Evolutionary conservation across 2,329 filamentous ascomycete genomes (phyloP).

Genomic region (Ampelomyces quisqualis): DNA sequence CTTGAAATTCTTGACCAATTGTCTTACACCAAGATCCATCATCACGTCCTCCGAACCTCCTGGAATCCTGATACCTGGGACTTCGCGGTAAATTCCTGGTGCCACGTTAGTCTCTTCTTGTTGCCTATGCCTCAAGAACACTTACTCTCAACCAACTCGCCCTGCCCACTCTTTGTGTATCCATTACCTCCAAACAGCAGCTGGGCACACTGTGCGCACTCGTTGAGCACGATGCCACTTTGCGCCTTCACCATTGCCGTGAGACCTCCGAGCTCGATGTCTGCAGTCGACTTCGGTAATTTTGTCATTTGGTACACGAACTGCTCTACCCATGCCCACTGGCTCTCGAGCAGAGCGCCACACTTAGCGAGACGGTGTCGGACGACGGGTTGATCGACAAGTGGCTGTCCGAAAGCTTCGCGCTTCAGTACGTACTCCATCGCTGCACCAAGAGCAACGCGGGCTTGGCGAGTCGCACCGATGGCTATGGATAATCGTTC

Average conservation of each 20-base stretch:
- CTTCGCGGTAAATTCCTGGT: constrained; percentile 63
- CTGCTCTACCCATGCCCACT: constrained; percentile 72
- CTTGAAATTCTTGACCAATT: constrained; percentile 69
- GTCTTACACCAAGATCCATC: constrained; percentile 67
- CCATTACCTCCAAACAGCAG: constrained; percentile 74
- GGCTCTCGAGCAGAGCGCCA: constrained; percentile 66
- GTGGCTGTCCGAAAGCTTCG: constrained; percentile 66
- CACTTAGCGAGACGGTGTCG: constrained; percentile 70
- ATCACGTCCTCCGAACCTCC: constrained; percentile 74
- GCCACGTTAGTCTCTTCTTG: constrained; percentile 9
- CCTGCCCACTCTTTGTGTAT: constrained; percentile 68
- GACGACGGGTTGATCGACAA: constrained; percentile 75
- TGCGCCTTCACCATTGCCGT: constrained; percentile 74
- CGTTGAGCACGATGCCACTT: constrained; percentile 68
- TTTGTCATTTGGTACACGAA: constrained; percentile 68
- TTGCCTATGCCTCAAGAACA: constrained; percentile 22
- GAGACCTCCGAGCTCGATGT: constrained; percentile 67
- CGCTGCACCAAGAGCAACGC: constrained; percentile 60
- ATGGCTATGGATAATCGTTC: constrained; percentile 69
- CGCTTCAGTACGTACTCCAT: constrained; percentile 65
- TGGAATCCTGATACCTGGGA: constrained; percentile 61
- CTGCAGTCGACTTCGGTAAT: constrained; percentile 60
- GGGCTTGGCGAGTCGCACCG: constrained; percentile 61
- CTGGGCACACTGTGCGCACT: constrained; percentile 68
- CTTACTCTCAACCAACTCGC: constrained; percentile 69